Evolutionary conservation across 208 protist species (phyloP).

Genomic region (Crithidia mellificae): DNA sequence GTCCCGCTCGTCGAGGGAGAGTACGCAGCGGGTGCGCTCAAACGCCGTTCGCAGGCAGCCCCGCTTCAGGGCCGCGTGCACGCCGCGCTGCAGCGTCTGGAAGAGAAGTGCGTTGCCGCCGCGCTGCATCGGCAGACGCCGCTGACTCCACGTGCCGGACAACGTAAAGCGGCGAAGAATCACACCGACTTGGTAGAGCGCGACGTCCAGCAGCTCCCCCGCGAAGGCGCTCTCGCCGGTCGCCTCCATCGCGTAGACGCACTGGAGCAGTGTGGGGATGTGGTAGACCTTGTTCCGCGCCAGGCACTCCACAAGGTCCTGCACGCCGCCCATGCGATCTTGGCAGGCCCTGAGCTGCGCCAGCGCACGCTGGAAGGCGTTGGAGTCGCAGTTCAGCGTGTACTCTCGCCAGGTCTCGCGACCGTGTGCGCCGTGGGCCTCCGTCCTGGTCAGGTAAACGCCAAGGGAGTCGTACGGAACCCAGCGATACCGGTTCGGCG

Average conservation of each 20-base stretch:
- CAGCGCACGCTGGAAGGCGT: conserved; percentile 53
- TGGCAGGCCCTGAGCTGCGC: conserved; percentile 36
- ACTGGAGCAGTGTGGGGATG: conserved; percentile 78
- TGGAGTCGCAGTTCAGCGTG: conserved; percentile 46
- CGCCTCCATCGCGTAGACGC: conserved; percentile 60
- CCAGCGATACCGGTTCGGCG: conserved; percentile 82
- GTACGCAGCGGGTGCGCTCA: conserved; percentile 65
- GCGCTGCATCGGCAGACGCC: conserved; percentile 39
- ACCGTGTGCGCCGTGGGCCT: conserved; percentile 9
- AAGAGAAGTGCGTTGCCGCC: conserved; percentile 59
- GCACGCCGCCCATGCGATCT: conserved; percentile 33
- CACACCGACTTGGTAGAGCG: conserved; percentile 77
- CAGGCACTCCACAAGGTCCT: conserved; percentile 64
- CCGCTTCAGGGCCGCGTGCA: conserved; percentile 68
- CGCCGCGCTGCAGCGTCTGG: conserved; percentile 52
- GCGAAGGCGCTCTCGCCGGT: conserved; percentile 57
- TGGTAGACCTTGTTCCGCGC: conserved; percentile 58
- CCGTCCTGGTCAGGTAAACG: conserved; percentile 37
- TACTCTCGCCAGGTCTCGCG: conserved; percentile 30
- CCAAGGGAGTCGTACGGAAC: conserved; percentile 73
- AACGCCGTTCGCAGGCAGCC: conserved; percentile 76
- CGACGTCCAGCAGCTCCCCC: conserved; percentile 70
- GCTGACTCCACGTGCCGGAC: conserved; percentile 54
- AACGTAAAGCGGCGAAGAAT: conserved; percentile 64
- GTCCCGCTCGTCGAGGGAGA: conserved; percentile 78